Conservation (phyloP, 2,329 filamentous ascomycete species). For the Stagonosporopsis rhizophila region DNA sequence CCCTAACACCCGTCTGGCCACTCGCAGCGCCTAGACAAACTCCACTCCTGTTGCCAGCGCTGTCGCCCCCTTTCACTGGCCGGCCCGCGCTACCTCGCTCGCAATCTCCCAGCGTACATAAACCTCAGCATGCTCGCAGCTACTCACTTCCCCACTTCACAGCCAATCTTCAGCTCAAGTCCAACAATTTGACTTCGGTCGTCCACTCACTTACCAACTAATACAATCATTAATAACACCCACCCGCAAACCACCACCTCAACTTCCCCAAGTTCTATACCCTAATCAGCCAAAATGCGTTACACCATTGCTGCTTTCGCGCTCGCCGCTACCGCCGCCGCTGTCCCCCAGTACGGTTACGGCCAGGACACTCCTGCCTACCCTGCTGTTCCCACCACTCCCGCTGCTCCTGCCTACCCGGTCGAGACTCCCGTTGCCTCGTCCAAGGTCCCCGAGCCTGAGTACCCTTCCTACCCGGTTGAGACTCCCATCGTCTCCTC, state of each 20-base stretch:
- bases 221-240: conserved; percentile 50
- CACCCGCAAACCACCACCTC: conserved; percentile 30
- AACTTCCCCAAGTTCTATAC: conserved; percentile 38
- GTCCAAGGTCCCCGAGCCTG: conserved; percentile 11
- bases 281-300: conserved; percentile 51
- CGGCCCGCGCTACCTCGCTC: conserved; percentile 45
- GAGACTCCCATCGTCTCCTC: conserved; percentile 18
- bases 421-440: conserved; percentile 10
- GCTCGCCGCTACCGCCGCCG: conserved; percentile 41
- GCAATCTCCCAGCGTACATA: conserved; percentile 51
- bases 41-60: conserved; percentile 37
- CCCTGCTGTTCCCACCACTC: conserved; percentile 23
- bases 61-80: conserved; percentile 42
- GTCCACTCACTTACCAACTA: conserved; percentile 52
- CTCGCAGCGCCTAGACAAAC: conserved; percentile 34
- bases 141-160: conserved; percentile 42
- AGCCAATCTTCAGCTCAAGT: conserved; percentile 49
- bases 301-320: conserved; percentile 45
- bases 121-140: conserved; percentile 30
- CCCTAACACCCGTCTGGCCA: conserved; percentile 39
- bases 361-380: conserved; percentile 34
- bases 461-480: conserved; percentile 14
- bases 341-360: conserved; percentile 42
- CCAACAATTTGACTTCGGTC: conserved; percentile 49
- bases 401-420: conserved; percentile 27